Base-by-base conservation (phyloP, 805 yeast genomes). In the Cyberlindnera lachancei region DNA sequence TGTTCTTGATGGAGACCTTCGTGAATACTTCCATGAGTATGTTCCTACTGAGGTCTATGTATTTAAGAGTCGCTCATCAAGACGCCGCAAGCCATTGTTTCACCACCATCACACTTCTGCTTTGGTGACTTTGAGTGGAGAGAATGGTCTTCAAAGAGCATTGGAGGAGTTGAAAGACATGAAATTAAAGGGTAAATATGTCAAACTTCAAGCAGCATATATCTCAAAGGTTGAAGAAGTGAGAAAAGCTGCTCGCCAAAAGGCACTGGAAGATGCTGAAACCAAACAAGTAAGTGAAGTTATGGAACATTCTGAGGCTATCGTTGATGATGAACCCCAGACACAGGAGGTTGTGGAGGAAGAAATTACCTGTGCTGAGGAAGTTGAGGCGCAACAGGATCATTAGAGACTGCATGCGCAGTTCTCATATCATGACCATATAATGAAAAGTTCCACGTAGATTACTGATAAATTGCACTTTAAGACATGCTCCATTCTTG, bases 31-130 rank as follows among this genome's bases (percentile, higher is more conserved):
- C 36, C 50, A 56, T 15, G 68, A 56, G 1, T 73, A 54, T 48
- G 50, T 51, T 10, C 75, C 79, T 9, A 56, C 58, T 22, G 70
- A 64, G 26, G 63, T 73, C 24, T 66, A 63, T 50, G 60, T 73
- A 26, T 68, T 63, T 46, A 66, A 63, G 44, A 61, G 61, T 24
- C 58, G 56, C 28, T 43, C 48, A 24, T 45, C 42, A 30, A 38
- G 44, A 34, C 45, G 48, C 25, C 43, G 42, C 20, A 34, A 44
- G 48, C 25, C 46, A 45, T 33, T 40, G 31, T 53, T 62, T 38
- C 55, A 58, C 29, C 58, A 58, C 27, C 55, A 55, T 27, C 44
- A 55, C 32, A 64, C 66, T 11, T 66, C 70, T 31, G 85, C 83
- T 31, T 66, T 68, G 57, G 69, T 64, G 31, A 70, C 64, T 29